These are phyloP conservation scores for Fusarium ramigenum DNA, from an alignment of 2,329 filamentous ascomycete species.

Conservation along the genomic window DNA sequence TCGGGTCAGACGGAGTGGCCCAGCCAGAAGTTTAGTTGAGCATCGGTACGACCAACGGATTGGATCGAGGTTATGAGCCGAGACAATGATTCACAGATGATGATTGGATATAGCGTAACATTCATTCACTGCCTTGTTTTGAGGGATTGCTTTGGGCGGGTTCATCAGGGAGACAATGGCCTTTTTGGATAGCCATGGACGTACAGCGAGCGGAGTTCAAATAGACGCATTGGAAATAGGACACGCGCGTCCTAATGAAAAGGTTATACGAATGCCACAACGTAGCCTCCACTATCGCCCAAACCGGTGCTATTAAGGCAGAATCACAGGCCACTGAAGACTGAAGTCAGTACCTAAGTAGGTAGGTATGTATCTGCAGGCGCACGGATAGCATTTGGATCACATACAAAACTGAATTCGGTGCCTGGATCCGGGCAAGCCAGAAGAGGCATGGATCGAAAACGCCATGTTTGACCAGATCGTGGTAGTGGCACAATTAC, in stretches of 20 bases:
- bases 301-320: slow-evolving; percentile 8
- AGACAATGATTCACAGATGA: slow-evolving; percentile 9
- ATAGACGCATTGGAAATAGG: slow-evolving; percentile 6
- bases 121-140: slow-evolving; percentile 11
- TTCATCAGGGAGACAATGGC: background rate
- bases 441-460: slow-evolving; percentile 20
- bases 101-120: slow-evolving; percentile 26
- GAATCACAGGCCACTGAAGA: background rate
- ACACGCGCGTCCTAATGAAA: background rate
- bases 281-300: slow-evolving; percentile 2
- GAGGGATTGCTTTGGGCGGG: slow-evolving; percentile 1
- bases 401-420: background rate
- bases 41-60: background rate
- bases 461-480: slow-evolving; percentile 29
- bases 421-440: slow-evolving; percentile 28
- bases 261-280: background rate
- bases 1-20: slow-evolving; percentile 25
- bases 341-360: background rate
- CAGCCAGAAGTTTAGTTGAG: slow-evolving; percentile 14
- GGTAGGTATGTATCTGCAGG: background rate
- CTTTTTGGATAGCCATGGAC: background rate
- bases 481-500: slow-evolving; percentile 12
- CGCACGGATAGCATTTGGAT: background rate
- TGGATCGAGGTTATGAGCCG: slow-evolving; percentile 6
- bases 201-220: background rate